Evolutionary conservation across 1,284 basidiomycete species (phyloP), one percentile per base, ranked within the genome.

Genomic region (Cryptococcus sp.): DNA sequence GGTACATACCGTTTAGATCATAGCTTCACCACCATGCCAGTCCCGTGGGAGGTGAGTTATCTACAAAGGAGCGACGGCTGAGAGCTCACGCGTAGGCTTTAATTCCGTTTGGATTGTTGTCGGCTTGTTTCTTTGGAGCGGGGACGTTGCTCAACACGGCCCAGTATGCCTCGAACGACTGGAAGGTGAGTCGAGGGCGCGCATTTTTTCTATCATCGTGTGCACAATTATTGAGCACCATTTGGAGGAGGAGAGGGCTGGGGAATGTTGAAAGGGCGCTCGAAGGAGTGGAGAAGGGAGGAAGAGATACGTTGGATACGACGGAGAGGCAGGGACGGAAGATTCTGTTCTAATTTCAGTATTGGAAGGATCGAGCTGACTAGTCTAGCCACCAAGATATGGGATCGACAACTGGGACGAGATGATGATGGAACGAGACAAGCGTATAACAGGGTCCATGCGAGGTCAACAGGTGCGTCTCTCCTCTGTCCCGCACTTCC

Each of bases 351-450:
- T 31, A 31, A 31, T 31, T 31, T 31, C 7, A 14, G 31, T 16
- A 32, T 16, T 9, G 16, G 19, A 36, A 21, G 23, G 5, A 22
- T n/a, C 23, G 6, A n/a, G 25, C 43, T 44, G 43, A 44, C 43
- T 14, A n/a, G 16, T 28, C 26, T 47, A 95, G 92, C 84, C 87
- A 46, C 79, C 85, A 35, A 80, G 92, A 48, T 90, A 93, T 69
- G 79, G 81, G 50, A 68, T 92, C 34, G 92, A 95, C 65, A 74
- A 79, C 26, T 95, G 90, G 90, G 91, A 97, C 57, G 79, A 86
- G 48, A 88, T 89, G 86, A 89, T 97, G 89, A 89, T 94, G 85
- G 82, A 84, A 65, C 78, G 91, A 51, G 92, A 97, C 75, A 78
- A 80, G 66, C 77, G 87, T 59, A 73, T 97, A 69, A 94, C 91